Evolutionary conservation across 2,329 filamentous ascomycete species (phyloP).

Genomic region (Dactylella cylindrospora): DNA sequence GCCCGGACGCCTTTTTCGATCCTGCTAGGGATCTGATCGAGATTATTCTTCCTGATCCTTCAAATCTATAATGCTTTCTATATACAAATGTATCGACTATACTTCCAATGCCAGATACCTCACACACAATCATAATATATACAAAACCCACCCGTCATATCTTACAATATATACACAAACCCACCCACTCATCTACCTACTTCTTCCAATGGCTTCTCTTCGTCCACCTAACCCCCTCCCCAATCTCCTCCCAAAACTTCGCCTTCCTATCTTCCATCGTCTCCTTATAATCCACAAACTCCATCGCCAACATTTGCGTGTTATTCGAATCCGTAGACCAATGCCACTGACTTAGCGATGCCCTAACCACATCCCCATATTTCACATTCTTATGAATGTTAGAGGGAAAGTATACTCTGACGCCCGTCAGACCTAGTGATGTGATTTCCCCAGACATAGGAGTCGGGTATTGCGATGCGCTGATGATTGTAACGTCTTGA

Average conservation of each 20-base stretch:
- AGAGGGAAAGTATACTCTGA: constrained; percentile 22
- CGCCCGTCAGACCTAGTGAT: constrained; percentile 14
- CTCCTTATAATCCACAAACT: constrained; percentile 32
- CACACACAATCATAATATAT: constrained; percentile 6
- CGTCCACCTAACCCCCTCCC: constrained; percentile 14
- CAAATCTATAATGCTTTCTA: too few relatives aligned
- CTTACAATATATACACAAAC: neutral
- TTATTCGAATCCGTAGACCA: constrained; percentile 27
- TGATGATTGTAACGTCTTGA: constrained; percentile 28
- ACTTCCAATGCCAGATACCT: too few relatives aligned
- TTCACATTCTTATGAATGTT: constrained; percentile 13
- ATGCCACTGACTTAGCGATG: constrained; percentile 15
- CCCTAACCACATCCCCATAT: constrained; percentile 34
- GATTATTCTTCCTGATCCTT: too few relatives aligned
- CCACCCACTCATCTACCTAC: neutral
- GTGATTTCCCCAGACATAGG: constrained; percentile 15
- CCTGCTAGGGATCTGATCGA: too few relatives aligned
- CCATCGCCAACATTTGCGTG: constrained; percentile 30
- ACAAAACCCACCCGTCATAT: neutral
- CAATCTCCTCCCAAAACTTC: constrained; percentile 37
- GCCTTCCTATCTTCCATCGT: constrained; percentile 14
- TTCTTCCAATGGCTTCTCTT: constrained; percentile 7
- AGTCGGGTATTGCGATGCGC: constrained; percentile 7
- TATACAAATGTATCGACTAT: too few relatives aligned
- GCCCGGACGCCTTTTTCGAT: too few relatives aligned